Evolutionary conservation across 2,329 filamentous ascomycete species (phyloP).

Genomic region (Diatrype stigma): DNA sequence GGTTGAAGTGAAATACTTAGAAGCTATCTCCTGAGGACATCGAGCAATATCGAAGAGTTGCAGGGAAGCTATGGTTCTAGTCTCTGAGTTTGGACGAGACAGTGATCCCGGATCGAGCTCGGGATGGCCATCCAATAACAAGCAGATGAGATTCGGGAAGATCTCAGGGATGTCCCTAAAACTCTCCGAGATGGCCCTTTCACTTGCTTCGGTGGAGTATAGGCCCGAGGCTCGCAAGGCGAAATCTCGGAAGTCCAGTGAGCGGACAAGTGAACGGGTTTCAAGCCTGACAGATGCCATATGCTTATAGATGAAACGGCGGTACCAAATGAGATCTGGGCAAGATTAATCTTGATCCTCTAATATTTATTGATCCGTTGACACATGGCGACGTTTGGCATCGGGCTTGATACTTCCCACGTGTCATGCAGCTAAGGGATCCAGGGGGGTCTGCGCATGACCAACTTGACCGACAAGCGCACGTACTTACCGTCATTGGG

Average conservation of each 20-base stretch:
- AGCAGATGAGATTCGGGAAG: conserved; percentile 41
- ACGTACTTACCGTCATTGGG: conserved; percentile 45
- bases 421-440: too few species aligned
- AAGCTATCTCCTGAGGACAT: conserved; percentile 36
- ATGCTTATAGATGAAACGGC: conserved; percentile 40
- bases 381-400: too few species aligned
- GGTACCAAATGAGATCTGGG: conserved; percentile 47
- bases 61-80: conserved; percentile 16
- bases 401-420: too few species aligned
- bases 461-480: too few species aligned
- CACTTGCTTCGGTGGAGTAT: conserved; percentile 34
- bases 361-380: neutral
- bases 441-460: too few species aligned
- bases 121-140: conserved; percentile 45
- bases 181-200: conserved; percentile 33
- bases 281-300: conserved; percentile 28
- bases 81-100: conserved; percentile 11
- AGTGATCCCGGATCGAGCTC: conserved; percentile 40
- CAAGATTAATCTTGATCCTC: neutral
- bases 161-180: conserved; percentile 34
- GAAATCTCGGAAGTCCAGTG: conserved; percentile 45
- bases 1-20: conserved; percentile 33
- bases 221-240: conserved; percentile 37
- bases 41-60: conserved; percentile 43
- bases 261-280: conserved; percentile 41